A percentile compares a stretch with the other conserved stretches of the same genome.
Evolutionary conservation across 2,329 filamentous ascomycete genomes (phyloP).

Genomic region (Aspergillus sp.): DNA sequence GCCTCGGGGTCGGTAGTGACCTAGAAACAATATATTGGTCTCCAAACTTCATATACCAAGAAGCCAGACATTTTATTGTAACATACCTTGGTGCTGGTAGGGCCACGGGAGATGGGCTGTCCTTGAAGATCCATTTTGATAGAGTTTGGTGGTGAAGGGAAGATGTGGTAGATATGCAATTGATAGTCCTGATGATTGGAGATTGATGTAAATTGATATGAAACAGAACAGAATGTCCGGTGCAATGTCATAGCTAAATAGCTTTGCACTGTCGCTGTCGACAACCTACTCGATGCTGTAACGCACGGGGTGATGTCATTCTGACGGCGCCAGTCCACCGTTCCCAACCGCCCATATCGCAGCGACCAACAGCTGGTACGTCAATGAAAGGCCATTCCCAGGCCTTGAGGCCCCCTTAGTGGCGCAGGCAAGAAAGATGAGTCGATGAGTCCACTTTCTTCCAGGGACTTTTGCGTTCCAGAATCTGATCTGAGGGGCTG

Average conservation of each 20-base stretch:
- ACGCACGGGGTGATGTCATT: conserved; percentile 29
- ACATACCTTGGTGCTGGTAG: conserved; percentile 37
- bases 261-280: background rate
- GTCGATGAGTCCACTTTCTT: background rate
- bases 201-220: background rate
- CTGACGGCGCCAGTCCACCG: conserved; percentile 24
- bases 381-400: background rate
- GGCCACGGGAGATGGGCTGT: conserved; percentile 31
- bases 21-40: conserved; percentile 5
- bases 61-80: background rate
- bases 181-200: background rate
- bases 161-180: background rate
- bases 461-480: background rate
- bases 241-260: conserved; percentile 24
- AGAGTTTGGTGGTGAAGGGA: background rate
- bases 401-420: background rate
- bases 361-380: background rate
- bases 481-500: background rate
- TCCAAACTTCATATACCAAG: background rate
- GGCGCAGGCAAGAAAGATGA: conserved; percentile 2
- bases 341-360: background rate
- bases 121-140: conserved; percentile 43
- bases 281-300: background rate
- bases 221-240: background rate
- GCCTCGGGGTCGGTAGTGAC: conserved; percentile 50